Evolutionary conservation across 768 basidiomycete species (phyloP).

Genomic region (Russula vinacea): DNA sequence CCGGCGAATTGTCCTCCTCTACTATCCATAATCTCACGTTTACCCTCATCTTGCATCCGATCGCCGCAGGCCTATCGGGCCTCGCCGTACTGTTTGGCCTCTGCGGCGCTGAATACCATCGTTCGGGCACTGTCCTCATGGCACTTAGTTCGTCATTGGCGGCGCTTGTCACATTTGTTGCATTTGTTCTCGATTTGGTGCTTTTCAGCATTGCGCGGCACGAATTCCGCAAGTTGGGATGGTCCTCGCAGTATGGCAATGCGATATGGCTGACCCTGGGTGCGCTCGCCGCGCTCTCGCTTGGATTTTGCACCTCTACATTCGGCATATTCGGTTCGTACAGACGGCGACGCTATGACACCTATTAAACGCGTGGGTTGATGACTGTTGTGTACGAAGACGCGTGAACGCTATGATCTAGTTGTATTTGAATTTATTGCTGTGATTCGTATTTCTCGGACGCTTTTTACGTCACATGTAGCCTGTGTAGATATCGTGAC

Average conservation of each 20-base stretch:
- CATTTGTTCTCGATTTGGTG: conserved; percentile 74
- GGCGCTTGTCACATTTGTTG: conserved; percentile 61
- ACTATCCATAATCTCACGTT: conserved; percentile 68
- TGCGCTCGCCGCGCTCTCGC: conserved; percentile 60
- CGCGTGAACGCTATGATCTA: background rate
- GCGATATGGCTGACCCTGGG: conserved; percentile 81
- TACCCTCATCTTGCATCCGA: conserved; percentile 74
- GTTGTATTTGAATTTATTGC: background rate
- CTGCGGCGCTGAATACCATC: conserved; percentile 60
- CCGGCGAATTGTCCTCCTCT: conserved; percentile 46
- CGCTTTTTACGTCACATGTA: background rate
- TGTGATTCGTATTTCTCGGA: background rate
- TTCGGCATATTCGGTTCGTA: conserved; percentile 70
- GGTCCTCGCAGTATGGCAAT: conserved; percentile 63
- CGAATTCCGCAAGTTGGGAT: conserved; percentile 49
- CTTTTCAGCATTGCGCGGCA: conserved; percentile 70
- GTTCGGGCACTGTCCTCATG: conserved; percentile 76
- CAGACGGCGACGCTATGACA: conserved; percentile 38
- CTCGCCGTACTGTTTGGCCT: conserved; percentile 66
- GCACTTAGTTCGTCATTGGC: conserved; percentile 63
- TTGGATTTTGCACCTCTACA: conserved; percentile 63
- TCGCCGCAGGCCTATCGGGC: conserved; percentile 68
- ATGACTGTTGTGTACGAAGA: conserved; percentile 7
- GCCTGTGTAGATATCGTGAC: background rate
- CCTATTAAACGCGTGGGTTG: conserved; percentile 29